These are phyloP conservation scores for Pelargonium citronellum DNA, from an alignment of 441 rosid species.

Conservation along the genomic window DNA sequence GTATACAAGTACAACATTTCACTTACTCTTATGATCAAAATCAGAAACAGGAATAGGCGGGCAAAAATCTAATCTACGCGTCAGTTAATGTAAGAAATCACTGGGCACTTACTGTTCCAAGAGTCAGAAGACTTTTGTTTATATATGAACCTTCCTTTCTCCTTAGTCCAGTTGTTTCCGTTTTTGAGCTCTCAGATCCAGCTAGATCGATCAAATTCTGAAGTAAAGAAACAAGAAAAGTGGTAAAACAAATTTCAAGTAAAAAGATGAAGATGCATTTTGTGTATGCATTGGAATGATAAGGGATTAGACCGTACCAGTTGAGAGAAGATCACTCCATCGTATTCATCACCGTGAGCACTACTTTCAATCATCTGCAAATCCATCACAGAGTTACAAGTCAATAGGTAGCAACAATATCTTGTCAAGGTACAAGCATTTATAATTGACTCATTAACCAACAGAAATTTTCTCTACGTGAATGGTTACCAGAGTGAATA, in stretches of 20 bases:
- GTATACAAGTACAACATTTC: background rate
- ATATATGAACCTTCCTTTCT: slow-evolving; percentile 99
- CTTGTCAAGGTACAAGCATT: background rate
- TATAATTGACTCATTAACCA: background rate
- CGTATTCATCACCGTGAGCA: slow-evolving; percentile 90
- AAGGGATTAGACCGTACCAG: slow-evolving; percentile 50
- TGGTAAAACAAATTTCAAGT: slow-evolving; percentile 20
- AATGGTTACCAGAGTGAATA: slow-evolving; percentile 75
- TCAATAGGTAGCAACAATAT: background rate
- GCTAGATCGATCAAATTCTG: slow-evolving; percentile 99
- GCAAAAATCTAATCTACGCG: background rate
- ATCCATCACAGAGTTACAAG: slow-evolving; percentile 21
- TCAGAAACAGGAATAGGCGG: too few species aligned
- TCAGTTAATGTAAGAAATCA: background rate
- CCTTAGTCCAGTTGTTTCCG: slow-evolving; percentile 94
- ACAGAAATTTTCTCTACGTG: background rate
- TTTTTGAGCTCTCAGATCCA: slow-evolving; percentile 99
- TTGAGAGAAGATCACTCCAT: slow-evolving; percentile 98
- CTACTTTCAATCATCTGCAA: slow-evolving; percentile 99
- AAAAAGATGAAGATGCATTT: slow-evolving; percentile 15
- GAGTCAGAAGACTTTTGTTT: slow-evolving; percentile 98
- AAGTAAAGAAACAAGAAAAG: slow-evolving; percentile 15
- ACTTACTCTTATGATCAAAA: background rate
- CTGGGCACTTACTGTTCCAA: slow-evolving; percentile 77
- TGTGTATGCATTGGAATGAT: slow-evolving; percentile 9